Base-by-base conservation (phyloP, 768 basidiomycete species). In the Leucocoprinus sp. region DNA sequence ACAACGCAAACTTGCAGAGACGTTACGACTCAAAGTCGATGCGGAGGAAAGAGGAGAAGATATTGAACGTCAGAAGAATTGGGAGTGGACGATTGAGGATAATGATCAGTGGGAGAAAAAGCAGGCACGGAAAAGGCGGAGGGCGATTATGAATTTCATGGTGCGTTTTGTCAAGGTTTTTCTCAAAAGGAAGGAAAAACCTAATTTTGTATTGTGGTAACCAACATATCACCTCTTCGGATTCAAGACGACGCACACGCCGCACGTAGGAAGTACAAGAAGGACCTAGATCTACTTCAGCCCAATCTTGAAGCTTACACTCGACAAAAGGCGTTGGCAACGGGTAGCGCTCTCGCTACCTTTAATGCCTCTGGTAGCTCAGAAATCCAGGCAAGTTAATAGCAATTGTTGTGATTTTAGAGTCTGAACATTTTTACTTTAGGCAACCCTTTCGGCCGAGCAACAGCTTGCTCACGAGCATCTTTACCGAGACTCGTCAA, bases 41-140 rank as follows among this genome's bases (percentile, higher is more conserved):
- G 92, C 92, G 1, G 86, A 89, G 62, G 93, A 91, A 42, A 71
- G 76, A 0, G 95, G 93, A n/a, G 90, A 92, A 60, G 93, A 97
- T 59, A 69, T 90, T 5, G 90, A 95, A 60, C 67, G 93, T 50
- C 76, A 78, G 58, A 91, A 89, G 74, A 91, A 92, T 57, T 97
- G 92, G 92, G 88, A 91, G 55, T 93, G 87, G 70, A 87, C 87
- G 21, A 80, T 96, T 47, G 91, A 97, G 65, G 91, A 97, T 64
- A 95, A 93, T 58, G 92, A 98, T 50, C 72, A 80, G 46, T 99
- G 96, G 96, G 93, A 96, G 68, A 87, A 86, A 72, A 91, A 93
- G 61, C 62, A 77, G 54, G 82, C 80, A 19, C 67, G 83, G 56
- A 97, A 93, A 65, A 78, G 76, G 52, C 72, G 91, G 61, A 74